Conservation (phyloP, 768 basidiomycete genomes). For the Tricholoma furcatifolium region DNA sequence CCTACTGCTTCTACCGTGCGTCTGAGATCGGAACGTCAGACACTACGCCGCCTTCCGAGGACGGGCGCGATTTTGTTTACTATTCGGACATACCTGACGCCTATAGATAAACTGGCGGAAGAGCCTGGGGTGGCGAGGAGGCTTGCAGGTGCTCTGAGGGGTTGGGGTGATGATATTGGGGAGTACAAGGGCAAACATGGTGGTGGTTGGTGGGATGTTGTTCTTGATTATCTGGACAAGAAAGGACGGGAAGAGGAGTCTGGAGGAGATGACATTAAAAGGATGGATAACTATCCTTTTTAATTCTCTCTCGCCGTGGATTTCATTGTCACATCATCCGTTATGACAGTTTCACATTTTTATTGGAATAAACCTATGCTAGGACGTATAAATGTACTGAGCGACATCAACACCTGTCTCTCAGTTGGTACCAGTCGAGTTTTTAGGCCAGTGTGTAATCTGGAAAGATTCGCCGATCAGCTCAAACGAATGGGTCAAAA, state of each 20-base stretch:
- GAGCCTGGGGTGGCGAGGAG: constrained; percentile 63
- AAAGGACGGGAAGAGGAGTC: constrained; percentile 19
- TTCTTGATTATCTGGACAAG: constrained; percentile 38
- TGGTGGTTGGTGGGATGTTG: constrained; percentile 29
- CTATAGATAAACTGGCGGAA: constrained; percentile 45
- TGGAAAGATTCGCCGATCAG: constrained; percentile 40
- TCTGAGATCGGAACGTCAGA: constrained; percentile 65
- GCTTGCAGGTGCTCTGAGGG: constrained; percentile 60
- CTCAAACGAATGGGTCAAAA: constrained; percentile 39
- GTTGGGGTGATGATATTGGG: constrained; percentile 65
- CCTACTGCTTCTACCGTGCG: constrained; percentile 44
- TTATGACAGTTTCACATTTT: background rate
- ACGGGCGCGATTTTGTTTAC: constrained; percentile 70
- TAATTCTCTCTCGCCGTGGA: constrained; percentile 3
- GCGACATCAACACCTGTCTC: background rate
- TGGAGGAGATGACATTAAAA: constrained; percentile 12
- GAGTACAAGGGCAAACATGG: constrained; percentile 42
- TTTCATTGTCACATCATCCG: too few relatives aligned
- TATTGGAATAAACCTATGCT: background rate
- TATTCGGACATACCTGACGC: constrained; percentile 63
- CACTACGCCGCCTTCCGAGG: constrained; percentile 58
- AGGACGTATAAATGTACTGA: too few relatives aligned
- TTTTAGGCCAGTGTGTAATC: constrained; percentile 38
- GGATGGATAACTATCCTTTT: constrained; percentile 21
- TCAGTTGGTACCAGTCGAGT: constrained; percentile 2